Percentiles rank a stretch among this genome's conserved stretches.
These are phyloP conservation scores for Hypoxylon sp. DNA, from an alignment of 2,329 filamentous ascomycete species.

Conservation along the genomic window DNA sequence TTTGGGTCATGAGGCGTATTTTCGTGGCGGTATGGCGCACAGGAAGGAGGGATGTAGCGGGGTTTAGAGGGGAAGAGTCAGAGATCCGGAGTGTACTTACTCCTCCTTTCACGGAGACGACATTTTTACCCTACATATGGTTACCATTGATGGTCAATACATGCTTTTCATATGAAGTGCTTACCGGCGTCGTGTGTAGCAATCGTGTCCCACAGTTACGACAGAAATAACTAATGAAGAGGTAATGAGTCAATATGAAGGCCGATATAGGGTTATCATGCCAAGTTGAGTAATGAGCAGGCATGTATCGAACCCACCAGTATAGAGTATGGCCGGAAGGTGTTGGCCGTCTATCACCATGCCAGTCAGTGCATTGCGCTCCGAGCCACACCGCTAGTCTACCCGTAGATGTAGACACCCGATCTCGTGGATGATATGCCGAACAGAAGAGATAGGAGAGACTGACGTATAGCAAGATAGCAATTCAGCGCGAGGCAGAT, in stretches of 20 bases:
- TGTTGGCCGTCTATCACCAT: conserved; percentile 66
- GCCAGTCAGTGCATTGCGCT: conserved; percentile 9
- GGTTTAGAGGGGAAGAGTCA: neutral
- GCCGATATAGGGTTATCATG: neutral
- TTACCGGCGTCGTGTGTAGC: conserved; percentile 72
- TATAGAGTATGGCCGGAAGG: conserved; percentile 70
- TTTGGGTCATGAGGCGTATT: neutral
- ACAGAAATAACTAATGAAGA: conserved; percentile 71
- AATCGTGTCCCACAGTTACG: conserved; percentile 75
- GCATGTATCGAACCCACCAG: conserved; percentile 61
- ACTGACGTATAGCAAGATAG: conserved; percentile 71
- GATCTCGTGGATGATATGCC: neutral
- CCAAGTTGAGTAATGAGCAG: neutral
- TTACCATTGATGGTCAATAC: conserved; percentile 10
- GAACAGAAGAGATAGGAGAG: neutral
- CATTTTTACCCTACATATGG: conserved; percentile 65
- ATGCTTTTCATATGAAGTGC: conserved; percentile 42
- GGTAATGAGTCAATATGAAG: neutral
- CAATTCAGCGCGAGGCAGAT: conserved; percentile 64
- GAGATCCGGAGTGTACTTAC: conserved; percentile 25
- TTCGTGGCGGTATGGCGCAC: neutral
- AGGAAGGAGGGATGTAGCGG: neutral
- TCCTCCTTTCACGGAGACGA: conserved; percentile 77
- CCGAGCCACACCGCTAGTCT: neutral
- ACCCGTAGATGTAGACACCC: neutral